Evolutionary conservation across 345 rosid species (phyloP).

Genomic region (Sapria himalayana): DNA sequence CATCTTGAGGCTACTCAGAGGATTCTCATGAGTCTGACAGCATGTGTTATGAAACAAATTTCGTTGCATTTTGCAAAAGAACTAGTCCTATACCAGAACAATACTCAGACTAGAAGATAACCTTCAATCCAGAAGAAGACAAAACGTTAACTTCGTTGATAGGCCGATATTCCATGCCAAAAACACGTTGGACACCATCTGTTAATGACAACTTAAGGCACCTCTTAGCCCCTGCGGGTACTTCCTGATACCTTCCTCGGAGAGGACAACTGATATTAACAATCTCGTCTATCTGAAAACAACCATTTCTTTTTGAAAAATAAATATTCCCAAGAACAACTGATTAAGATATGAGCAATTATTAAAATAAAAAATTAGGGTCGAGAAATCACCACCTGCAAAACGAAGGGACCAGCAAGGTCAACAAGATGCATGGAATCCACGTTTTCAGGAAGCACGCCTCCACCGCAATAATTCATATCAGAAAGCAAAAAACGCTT

Average conservation of each 20-base stretch:
- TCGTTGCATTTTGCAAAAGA: no score
- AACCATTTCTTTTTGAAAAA: slow-evolving; percentile 6
- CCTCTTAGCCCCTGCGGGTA: slow-evolving; percentile 54
- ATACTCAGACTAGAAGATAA: no score
- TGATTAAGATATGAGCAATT: background rate
- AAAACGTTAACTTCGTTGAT: slow-evolving; percentile 61
- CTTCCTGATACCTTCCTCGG: slow-evolving; percentile 49
- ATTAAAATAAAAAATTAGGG: background rate
- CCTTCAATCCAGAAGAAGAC: slow-evolving; percentile 77
- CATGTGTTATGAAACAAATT: no score
- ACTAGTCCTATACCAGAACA: no score
- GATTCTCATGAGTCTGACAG: no score
- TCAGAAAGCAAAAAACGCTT: slow-evolving; percentile 58
- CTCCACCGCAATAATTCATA: slow-evolving; percentile 58
- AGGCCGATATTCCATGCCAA: slow-evolving; percentile 84
- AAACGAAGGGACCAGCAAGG: slow-evolving; percentile 68
- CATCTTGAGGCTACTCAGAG: no score
- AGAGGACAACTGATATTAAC: slow-evolving; percentile 64
- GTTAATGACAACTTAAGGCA: slow-evolving; percentile 86
- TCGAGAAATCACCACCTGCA: slow-evolving; percentile 31
- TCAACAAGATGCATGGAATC: slow-evolving; percentile 45
- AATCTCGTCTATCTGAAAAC: slow-evolving; percentile 76
- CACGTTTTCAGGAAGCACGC: slow-evolving; percentile 52
- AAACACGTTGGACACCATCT: slow-evolving; percentile 78
- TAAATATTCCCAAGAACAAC: background rate